Base-by-base conservation (phyloP, 208 protist species). In the Angomonas ambiguus region DNA sequence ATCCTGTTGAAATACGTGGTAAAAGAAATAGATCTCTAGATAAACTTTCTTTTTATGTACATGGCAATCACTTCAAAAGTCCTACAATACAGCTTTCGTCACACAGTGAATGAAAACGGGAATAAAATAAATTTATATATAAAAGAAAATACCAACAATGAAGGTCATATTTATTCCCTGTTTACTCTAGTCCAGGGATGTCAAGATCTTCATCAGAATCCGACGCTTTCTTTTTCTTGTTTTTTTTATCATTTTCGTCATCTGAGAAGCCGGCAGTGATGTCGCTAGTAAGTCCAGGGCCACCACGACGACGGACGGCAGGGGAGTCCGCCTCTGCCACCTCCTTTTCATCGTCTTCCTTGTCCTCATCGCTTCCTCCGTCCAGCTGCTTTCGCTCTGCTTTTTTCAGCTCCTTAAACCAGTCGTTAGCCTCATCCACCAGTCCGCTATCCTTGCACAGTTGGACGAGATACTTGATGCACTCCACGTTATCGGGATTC, bases 401-500 rank as follows among this genome's bases (percentile, higher is more conserved):
- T 58, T 87, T 87, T 67, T 91, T 94, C 69, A 93, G 76, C 59
- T 81, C 61, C 74, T 90, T 90, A 69, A 89, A 88, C 84, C 91
- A 97, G 71, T 93, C 88, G 67, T 94, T 92, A 13, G 91, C 91
- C 77, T 98, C 91, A 32, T 98, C 93, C 32, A 76, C 72, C 25
- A 96, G 77, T 24, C 88, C 87, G 20, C 74, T 72, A 51, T 97
- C 93, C 69, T 93, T 97, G 79, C 94, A 97, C 30, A 98, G 78
- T 67, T 97, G 90, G 38, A 97, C 83, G n/a, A 98, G 80, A 74
- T 97, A 97, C 49, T 83, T 82, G 55, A 97, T 79, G 77, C 96
- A 98, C 77, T 99, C 96, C 59, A 97, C 71, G 76, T 98, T 98
- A 57, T 97, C 90, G 0, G 96, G 96, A 72, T 98, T 83, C 66